phyloP scores from a whole-genome alignment of 371 early-diverging fungal species.

The Gilbertella persicaria region DNA sequence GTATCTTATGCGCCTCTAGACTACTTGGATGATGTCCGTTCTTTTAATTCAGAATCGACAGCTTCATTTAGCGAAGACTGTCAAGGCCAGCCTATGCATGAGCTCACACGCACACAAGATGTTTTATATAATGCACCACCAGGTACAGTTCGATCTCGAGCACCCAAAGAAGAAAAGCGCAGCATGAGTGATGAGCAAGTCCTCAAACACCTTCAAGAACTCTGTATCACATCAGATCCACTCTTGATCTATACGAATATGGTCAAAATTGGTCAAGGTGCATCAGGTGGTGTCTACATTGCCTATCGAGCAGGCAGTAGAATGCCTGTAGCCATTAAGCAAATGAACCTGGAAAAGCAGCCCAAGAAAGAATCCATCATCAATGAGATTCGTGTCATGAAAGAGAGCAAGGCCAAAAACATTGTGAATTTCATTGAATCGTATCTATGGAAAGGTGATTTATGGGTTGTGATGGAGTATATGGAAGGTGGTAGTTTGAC shows the following conservation, averaged over 20 bases:
- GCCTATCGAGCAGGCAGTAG: slow-evolving; percentile 70
- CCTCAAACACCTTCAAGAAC: slow-evolving; percentile 75
- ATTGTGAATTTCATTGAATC: slow-evolving; percentile 97
- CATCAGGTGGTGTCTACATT: slow-evolving; percentile 92
- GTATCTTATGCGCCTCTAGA: background rate
- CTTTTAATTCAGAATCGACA: slow-evolving; percentile 17
- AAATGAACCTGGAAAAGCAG: slow-evolving; percentile 95
- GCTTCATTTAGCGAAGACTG: slow-evolving; percentile 10
- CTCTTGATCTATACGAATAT: slow-evolving; percentile 73
- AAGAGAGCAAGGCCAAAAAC: slow-evolving; percentile 83
- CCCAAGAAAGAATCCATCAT: slow-evolving; percentile 96
- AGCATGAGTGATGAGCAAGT: slow-evolving; percentile 68
- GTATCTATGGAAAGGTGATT: slow-evolving; percentile 83
- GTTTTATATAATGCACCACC: slow-evolving; percentile 2
- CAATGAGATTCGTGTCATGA: slow-evolving; percentile 96
- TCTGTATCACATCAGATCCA: slow-evolving; percentile 90
- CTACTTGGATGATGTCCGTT: slow-evolving; percentile 14
- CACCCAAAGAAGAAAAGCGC: slow-evolving; percentile 35
- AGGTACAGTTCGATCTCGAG: slow-evolving; percentile 26
- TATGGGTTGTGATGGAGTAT: slow-evolving; percentile 97
- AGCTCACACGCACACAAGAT: slow-evolving; percentile 1
- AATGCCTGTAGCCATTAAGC: slow-evolving; percentile 88
- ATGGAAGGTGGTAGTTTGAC: slow-evolving; percentile 97
- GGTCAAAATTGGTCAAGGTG: slow-evolving; percentile 96
- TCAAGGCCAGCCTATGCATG: background rate